Evolutionary conservation across 129 eudicot species (phyloP).

Genomic region (Chrysanthemum makinoi): DNA sequence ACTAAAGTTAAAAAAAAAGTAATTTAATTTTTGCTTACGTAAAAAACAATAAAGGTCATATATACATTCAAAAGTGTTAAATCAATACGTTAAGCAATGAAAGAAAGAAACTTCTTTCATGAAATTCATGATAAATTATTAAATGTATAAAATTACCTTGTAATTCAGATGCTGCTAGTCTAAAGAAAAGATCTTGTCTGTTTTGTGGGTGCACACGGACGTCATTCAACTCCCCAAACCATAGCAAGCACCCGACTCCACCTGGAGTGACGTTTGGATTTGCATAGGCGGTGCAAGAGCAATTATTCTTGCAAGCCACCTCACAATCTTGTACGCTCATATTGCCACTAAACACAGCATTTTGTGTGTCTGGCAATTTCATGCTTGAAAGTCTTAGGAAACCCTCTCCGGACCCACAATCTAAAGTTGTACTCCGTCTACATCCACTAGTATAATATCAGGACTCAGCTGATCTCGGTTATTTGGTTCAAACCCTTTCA

Average conservation of each 20-base stretch:
- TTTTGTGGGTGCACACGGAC: slow-evolving; percentile 12
- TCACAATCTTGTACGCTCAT: slow-evolving; percentile 39
- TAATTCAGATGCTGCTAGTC: slow-evolving; percentile 31
- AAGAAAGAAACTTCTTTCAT: neutral
- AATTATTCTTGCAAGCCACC: slow-evolving; percentile 25
- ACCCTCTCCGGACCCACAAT: slow-evolving; percentile 28
- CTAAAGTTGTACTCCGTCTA: slow-evolving; percentile 13
- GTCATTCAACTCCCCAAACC: slow-evolving; percentile 38
- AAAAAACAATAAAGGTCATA: neutral
- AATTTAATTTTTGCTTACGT: neutral
- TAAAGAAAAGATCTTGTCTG: slow-evolving; percentile 33
- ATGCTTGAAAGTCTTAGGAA: slow-evolving; percentile 19
- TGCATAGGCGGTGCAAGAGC: slow-evolving; percentile 25
- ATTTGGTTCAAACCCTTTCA: slow-evolving; percentile 31
- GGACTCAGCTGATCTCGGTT: slow-evolving; percentile 2
- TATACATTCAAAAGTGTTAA: too few relatives aligned
- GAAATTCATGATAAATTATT: neutral
- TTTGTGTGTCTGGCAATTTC: slow-evolving; percentile 34
- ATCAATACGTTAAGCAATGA: too few relatives aligned
- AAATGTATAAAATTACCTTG: neutral
- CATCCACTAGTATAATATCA: slow-evolving; percentile 35
- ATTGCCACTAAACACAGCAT: slow-evolving; percentile 20
- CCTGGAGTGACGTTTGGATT: slow-evolving; percentile 26
- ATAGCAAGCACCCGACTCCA: slow-evolving; percentile 38
- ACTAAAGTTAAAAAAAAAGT: too few relatives aligned